Evolutionary conservation across 495 filamentous ascomycete species (phyloP).

Genomic region (Aspergillus steynii): DNA sequence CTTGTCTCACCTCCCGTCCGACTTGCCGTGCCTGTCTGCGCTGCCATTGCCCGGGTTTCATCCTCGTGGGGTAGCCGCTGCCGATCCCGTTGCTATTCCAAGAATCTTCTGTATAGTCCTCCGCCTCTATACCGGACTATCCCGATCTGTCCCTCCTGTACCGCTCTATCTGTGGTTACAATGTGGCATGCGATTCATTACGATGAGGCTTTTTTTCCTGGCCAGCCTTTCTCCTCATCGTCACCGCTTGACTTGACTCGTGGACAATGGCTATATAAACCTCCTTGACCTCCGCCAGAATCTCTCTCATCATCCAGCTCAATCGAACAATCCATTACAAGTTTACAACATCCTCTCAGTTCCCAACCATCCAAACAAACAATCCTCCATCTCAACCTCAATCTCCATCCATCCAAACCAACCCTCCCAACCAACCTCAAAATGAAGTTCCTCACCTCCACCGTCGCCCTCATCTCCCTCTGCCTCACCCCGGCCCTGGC

Average conservation of each 20-base stretch:
- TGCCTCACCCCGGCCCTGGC: constrained; percentile 10
- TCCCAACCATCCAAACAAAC: neutral
- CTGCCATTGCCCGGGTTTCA: constrained; percentile 12
- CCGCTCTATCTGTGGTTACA: neutral
- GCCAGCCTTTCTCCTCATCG: no score
- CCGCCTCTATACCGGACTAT: neutral
- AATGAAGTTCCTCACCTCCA: constrained; percentile 19
- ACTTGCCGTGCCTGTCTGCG: neutral
- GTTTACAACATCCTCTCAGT: constrained; percentile 1
- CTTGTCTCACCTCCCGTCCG: neutral
- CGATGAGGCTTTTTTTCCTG: neutral
- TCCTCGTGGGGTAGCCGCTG: neutral
- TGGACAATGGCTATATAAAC: constrained; percentile 5
- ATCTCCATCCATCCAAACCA: neutral
- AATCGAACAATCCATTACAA: neutral
- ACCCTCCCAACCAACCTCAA: neutral
- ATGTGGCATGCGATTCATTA: neutral
- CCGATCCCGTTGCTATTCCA: constrained; percentile 6
- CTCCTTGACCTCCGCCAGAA: neutral
- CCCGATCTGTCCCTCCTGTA: neutral
- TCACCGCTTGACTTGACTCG: neutral
- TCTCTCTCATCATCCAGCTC: neutral
- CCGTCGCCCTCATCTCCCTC: constrained; percentile 15
- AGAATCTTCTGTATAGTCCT: neutral
- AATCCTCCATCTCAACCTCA: neutral